Percentiles rank a stretch among this genome's conserved stretches.
These are phyloP conservation scores for Dothistroma pini DNA, from an alignment of 2,329 filamentous ascomycete species.

Conservation along the genomic window DNA sequence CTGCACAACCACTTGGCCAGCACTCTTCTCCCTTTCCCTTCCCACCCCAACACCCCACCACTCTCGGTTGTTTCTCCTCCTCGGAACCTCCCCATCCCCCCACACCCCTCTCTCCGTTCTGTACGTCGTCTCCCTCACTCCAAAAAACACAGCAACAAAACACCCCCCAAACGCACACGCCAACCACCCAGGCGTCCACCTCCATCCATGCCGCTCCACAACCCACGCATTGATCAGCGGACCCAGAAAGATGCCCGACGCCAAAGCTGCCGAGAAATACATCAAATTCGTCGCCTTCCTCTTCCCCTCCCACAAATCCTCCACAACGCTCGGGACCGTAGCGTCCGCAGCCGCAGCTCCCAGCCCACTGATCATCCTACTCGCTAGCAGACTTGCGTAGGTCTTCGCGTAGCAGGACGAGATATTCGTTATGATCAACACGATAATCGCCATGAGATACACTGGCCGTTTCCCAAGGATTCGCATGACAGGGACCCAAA, in stretches of 20 bases:
- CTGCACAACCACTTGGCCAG: constrained; percentile 9
- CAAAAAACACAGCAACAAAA: constrained; percentile 26
- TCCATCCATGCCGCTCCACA: constrained; percentile 28
- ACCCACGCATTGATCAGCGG: constrained; percentile 35
- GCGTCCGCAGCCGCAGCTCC: constrained; percentile 37
- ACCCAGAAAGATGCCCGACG: constrained; percentile 38
- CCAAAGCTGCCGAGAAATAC: constrained; percentile 39
- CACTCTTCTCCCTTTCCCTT: not conserved
- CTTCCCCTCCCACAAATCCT: constrained; percentile 37
- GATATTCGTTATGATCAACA: constrained; percentile 35
- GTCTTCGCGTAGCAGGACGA: constrained; percentile 34
- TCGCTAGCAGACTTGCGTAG: constrained; percentile 27
- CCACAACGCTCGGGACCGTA: constrained; percentile 36
- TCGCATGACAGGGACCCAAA: constrained; percentile 35
- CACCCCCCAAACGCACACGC: constrained; percentile 27
- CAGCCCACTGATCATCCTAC: constrained; percentile 28
- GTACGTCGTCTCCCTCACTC: constrained; percentile 30
- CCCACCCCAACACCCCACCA: not conserved
- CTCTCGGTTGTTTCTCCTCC: not conserved
- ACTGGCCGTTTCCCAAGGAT: constrained; percentile 38
- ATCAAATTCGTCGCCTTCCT: constrained; percentile 39
- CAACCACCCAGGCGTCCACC: constrained; percentile 29
- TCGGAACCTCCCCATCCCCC: not conserved
- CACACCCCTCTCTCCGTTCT: not conserved
- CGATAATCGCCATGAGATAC: constrained; percentile 35